Conservation (phyloP, 2,329 filamentous ascomycete species). For the Hirsutella thompsonii region DNA sequence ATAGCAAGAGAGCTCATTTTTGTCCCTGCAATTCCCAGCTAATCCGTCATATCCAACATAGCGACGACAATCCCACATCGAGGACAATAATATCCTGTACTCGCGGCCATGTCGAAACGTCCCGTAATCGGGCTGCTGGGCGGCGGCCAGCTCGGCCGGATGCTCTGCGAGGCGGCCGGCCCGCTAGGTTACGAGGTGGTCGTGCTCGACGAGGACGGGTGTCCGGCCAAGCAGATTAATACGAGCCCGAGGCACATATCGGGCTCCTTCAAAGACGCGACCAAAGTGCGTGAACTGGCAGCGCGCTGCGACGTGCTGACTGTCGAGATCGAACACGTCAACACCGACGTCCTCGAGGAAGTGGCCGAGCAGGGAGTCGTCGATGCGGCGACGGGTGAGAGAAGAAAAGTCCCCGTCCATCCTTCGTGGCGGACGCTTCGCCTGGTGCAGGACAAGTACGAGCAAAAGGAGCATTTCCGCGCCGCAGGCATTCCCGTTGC, state of each 20-base stretch:
- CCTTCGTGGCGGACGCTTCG: constrained; percentile 79
- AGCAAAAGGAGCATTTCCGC: constrained; percentile 71
- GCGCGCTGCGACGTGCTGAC: constrained; percentile 67
- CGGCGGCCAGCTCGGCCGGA: constrained; percentile 73
- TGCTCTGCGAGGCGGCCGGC: constrained; percentile 79
- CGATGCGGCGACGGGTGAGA: constrained; percentile 7
- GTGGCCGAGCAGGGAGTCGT: constrained; percentile 51
- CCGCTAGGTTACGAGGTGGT: constrained; percentile 65
- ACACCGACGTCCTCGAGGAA: constrained; percentile 81
- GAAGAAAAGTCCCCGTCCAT: constrained; percentile 49
- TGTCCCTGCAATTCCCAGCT: no score
- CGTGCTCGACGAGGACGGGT: constrained; percentile 62
- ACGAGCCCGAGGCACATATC: constrained; percentile 60
- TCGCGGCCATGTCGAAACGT: neutral
- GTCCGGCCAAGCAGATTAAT: constrained; percentile 79
- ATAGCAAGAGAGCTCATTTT: no score
- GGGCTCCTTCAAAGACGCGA: constrained; percentile 73
- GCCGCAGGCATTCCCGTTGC: constrained; percentile 59
- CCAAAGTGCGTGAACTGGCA: constrained; percentile 70
- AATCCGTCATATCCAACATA: no score
- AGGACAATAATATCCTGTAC: no score
- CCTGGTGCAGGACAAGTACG: constrained; percentile 86
- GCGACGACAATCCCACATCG: no score
- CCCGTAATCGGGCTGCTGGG: constrained; percentile 40
- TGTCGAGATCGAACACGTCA: constrained; percentile 90